Conservation (phyloP, 73 alveolate genomes). For the Strombidium stylifer region DNA sequence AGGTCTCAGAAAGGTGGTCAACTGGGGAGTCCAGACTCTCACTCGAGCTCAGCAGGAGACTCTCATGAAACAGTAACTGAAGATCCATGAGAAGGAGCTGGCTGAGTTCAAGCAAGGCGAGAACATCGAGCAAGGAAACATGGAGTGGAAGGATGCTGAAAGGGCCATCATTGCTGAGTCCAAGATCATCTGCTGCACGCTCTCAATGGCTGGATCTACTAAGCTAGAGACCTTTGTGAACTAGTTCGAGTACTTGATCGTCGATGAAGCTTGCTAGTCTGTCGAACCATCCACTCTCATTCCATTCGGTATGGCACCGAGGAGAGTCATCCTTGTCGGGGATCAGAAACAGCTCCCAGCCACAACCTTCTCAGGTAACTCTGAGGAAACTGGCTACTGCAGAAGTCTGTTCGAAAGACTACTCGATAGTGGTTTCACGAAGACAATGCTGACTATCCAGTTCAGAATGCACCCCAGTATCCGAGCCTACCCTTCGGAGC, state of each 20-base stretch:
- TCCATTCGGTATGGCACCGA: constrained; percentile 77
- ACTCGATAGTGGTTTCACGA: constrained; percentile 76
- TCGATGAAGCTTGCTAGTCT: constrained; percentile 95
- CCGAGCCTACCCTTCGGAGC: constrained; percentile 75
- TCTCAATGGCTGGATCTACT: constrained; percentile 29
- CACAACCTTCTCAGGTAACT: constrained; percentile 84
- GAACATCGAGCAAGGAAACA: background rate
- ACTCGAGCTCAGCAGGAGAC: too few relatives aligned
- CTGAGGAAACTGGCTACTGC: constrained; percentile 58
- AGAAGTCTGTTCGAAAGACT: constrained; percentile 89
- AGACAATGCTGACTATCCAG: constrained; percentile 84
- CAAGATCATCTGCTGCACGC: constrained; percentile 26
- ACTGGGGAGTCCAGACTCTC: too few relatives aligned
- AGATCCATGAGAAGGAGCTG: too few relatives aligned
- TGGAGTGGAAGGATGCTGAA: constrained; percentile 19
- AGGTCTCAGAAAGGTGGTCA: too few relatives aligned
- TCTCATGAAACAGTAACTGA: too few relatives aligned
- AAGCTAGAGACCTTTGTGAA: constrained; percentile 12
- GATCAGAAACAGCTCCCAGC: constrained; percentile 98
- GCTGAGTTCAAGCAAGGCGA: constrained; percentile 11
- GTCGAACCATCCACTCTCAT: constrained; percentile 84
- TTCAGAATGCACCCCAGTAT: constrained; percentile 96
- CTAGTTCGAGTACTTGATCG: constrained; percentile 71
- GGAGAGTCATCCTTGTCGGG: constrained; percentile 89
- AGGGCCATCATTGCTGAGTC: constrained; percentile 5